phyloP scores from a whole-genome alignment of 805 yeast species.

The Candida golubevii region DNA sequence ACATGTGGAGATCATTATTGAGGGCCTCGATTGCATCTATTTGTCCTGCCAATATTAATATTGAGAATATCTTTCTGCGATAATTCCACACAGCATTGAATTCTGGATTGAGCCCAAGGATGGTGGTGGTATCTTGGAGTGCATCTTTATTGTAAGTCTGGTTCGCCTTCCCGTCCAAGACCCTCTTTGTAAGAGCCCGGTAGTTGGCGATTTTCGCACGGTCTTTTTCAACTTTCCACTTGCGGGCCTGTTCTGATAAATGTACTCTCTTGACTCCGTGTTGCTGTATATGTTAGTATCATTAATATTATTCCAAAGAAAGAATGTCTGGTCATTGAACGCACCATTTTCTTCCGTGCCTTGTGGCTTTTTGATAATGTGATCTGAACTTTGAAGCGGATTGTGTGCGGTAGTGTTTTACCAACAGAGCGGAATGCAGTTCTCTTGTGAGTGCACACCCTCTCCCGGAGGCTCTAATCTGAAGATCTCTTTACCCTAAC shows the following conservation, averaged over 20 bases:
- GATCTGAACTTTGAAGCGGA: too few species aligned
- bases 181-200: conserved; percentile 38
- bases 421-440: too few species aligned
- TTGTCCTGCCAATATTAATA: conserved; percentile 20
- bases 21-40: conserved; percentile 22
- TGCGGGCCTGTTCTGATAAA: conserved; percentile 52
- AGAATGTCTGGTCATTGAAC: too few species aligned
- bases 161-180: conserved; percentile 31
- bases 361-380: too few species aligned
- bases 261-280: conserved; percentile 69
- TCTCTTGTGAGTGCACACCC: too few species aligned
- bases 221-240: conserved; percentile 53
- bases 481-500: too few species aligned
- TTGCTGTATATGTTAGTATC: conserved; percentile 28
- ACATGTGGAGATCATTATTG: conserved; percentile 57
- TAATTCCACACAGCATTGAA: conserved; percentile 87
- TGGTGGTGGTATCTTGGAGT: conserved; percentile 50
- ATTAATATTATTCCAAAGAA: too few species aligned
- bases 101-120: conserved; percentile 75
- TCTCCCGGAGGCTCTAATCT: too few species aligned
- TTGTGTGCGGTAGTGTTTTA: too few species aligned
- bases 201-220: conserved; percentile 56
- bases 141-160: conserved; percentile 26
- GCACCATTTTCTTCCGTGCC: too few species aligned
- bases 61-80: conserved; percentile 63